Conservation (phyloP, 148 eudicot species). For the Hydrangea macrophylla region DNA sequence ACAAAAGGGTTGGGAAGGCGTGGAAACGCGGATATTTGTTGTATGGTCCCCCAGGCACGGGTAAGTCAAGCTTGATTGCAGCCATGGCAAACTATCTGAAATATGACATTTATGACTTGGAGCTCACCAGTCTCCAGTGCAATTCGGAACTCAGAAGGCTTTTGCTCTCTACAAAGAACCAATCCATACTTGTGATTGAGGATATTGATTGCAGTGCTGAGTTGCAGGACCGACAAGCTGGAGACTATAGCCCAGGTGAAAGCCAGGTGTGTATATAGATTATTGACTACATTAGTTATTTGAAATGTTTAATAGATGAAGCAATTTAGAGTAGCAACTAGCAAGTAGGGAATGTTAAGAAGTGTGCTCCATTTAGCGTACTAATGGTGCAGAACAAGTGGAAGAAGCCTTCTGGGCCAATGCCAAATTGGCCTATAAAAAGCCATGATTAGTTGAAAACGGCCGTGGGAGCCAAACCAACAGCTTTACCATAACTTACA, state of each 20-base stretch:
- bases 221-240: conserved; percentile 1
- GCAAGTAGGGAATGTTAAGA: too few relatives aligned
- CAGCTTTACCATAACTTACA: too few relatives aligned
- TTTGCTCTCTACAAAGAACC: neutral
- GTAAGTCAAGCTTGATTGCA: neutral
- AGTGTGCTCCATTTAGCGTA: too few relatives aligned
- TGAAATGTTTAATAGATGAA: too few relatives aligned
- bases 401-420: too few relatives aligned
- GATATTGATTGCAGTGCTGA: neutral
- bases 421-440: too few relatives aligned
- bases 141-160: neutral
- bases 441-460: too few relatives aligned
- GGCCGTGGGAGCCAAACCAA: too few relatives aligned
- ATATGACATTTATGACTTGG: neutral
- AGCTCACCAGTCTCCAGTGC: neutral
- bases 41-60: neutral
- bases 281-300: neutral
- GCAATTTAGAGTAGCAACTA: too few relatives aligned
- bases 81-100: neutral
- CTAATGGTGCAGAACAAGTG: too few relatives aligned
- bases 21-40: neutral
- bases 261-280: neutral
- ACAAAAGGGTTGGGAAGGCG: neutral
- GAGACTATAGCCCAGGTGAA: neutral
- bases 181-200: neutral